Evolutionary conservation across 2,329 filamentous ascomycete species (phyloP).

Genomic region (Waltergamsia citrina): DNA sequence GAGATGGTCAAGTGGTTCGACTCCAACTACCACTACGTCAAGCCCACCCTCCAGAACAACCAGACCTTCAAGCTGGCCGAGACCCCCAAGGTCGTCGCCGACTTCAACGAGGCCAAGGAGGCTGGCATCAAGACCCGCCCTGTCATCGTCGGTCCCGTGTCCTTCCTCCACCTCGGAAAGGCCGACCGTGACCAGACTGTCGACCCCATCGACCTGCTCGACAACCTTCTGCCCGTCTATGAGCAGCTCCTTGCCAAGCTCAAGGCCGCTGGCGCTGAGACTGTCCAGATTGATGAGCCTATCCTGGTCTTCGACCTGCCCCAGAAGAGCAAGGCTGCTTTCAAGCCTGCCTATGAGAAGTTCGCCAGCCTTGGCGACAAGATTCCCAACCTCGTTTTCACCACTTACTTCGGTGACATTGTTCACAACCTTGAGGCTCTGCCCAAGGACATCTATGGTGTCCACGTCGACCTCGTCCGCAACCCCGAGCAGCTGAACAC

Average conservation of each 20-base stretch:
- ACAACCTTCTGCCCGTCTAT: slow-evolving; percentile 91
- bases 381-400: slow-evolving; percentile 80
- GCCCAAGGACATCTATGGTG: slow-evolving; percentile 67
- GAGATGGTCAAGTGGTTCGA: slow-evolving; percentile 99
- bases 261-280: slow-evolving; percentile 92
- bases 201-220: slow-evolving; percentile 85
- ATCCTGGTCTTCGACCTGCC: slow-evolving; percentile 91
- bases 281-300: slow-evolving; percentile 97
- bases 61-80: slow-evolving; percentile 86
- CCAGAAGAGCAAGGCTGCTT: slow-evolving; percentile 84
- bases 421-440: slow-evolving; percentile 96
- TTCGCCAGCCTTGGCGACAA: slow-evolving; percentile 65
- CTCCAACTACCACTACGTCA: slow-evolving; percentile 99
- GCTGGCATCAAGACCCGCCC: slow-evolving; percentile 88
- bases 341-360: slow-evolving; percentile 96
- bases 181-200: slow-evolving; percentile 91
- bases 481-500: slow-evolving; percentile 95
- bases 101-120: slow-evolving; percentile 97
- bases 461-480: slow-evolving; percentile 94
- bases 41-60: slow-evolving; percentile 94
- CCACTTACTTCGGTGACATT: slow-evolving; percentile 99
- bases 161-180: slow-evolving; percentile 96
- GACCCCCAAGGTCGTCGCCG: slow-evolving; percentile 85
- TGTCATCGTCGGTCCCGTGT: slow-evolving; percentile 90
- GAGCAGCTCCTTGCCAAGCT: slow-evolving; percentile 86